These are phyloP conservation scores for Trichoderma atroviride DNA, from an alignment of 2,329 filamentous ascomycete genomes.

Conservation along the genomic window DNA sequence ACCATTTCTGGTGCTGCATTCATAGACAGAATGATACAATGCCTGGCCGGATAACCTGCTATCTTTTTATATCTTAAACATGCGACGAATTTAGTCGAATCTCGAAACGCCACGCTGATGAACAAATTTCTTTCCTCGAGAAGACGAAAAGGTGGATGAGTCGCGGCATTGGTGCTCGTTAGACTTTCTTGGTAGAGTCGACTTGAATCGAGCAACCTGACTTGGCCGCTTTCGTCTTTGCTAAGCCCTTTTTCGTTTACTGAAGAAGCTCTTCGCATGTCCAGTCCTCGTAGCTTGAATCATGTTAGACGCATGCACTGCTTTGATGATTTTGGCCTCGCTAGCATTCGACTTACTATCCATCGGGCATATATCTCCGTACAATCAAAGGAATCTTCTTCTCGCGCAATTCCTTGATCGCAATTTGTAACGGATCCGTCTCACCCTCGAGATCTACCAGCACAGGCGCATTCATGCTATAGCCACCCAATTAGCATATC, in stretches of 20 bases:
- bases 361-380: slow-evolving; percentile 92
- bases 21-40: background rate
- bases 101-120: slow-evolving; percentile 45
- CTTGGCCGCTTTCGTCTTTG: background rate
- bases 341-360: slow-evolving; percentile 67
- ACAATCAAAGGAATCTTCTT: slow-evolving; percentile 99
- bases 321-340: background rate
- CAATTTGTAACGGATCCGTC: slow-evolving; percentile 96
- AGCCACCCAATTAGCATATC: slow-evolving; percentile 28
- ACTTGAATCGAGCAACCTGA: background rate
- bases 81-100: slow-evolving; percentile 26
- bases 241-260: slow-evolving; percentile 38
- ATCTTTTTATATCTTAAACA: background rate
- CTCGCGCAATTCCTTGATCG: slow-evolving; percentile 93
- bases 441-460: slow-evolving; percentile 96
- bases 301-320: slow-evolving; percentile 25
- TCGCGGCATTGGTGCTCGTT: background rate
- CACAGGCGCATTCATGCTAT: slow-evolving; percentile 94
- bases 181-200: background rate
- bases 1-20: background rate
- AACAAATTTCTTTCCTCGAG: slow-evolving; percentile 30
- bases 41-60: background rate
- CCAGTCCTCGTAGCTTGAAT: slow-evolving; percentile 93
- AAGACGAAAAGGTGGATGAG: slow-evolving; percentile 3
- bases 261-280: slow-evolving; percentile 91